A percentile compares a stretch with the other conserved stretches of the same genome.
Evolutionary conservation across 139 green algal species (phyloP).

Genomic region (Yamagishiella unicocca): DNA sequence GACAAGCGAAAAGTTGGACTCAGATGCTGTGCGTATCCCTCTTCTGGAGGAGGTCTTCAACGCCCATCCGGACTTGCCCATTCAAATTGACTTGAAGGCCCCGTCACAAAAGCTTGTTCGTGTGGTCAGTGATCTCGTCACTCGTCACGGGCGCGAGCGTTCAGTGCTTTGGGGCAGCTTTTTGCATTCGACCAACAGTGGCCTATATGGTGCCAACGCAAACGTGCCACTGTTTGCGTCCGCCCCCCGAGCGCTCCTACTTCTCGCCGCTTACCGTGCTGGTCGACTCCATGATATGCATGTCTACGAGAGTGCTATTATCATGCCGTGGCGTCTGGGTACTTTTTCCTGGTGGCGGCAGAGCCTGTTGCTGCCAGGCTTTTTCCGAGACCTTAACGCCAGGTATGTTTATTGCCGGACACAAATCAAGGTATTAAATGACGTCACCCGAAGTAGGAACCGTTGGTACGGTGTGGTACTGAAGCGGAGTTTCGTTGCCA

Average conservation of each 20-base stretch:
- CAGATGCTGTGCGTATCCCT: neutral
- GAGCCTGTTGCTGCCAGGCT: neutral
- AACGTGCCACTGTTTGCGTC: constrained; percentile 16
- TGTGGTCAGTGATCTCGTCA: neutral
- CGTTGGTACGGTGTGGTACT: too few species aligned
- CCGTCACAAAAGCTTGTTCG: neutral
- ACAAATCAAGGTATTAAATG: too few species aligned
- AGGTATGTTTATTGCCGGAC: neutral
- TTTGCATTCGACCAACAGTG: neutral
- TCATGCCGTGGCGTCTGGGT: constrained; percentile 10
- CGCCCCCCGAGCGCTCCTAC: neutral
- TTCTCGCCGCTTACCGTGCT: neutral
- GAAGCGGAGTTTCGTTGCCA: too few species aligned
- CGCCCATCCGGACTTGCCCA: neutral
- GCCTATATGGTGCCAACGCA: neutral
- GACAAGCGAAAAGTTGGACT: neutral
- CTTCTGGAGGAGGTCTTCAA: constrained; percentile 30
- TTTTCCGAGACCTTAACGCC: constrained; percentile 9
- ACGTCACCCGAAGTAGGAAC: too few species aligned
- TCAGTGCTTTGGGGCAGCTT: constrained; percentile 41
- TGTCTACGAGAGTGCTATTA: constrained; percentile 30
- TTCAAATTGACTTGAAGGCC: constrained; percentile 42
- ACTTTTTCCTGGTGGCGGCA: neutral
- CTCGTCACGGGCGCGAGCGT: neutral
- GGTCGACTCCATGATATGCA: neutral